Evolutionary conservation across 495 filamentous ascomycete genomes (phyloP).

Genomic region (Chlorociboria aeruginascens): DNA sequence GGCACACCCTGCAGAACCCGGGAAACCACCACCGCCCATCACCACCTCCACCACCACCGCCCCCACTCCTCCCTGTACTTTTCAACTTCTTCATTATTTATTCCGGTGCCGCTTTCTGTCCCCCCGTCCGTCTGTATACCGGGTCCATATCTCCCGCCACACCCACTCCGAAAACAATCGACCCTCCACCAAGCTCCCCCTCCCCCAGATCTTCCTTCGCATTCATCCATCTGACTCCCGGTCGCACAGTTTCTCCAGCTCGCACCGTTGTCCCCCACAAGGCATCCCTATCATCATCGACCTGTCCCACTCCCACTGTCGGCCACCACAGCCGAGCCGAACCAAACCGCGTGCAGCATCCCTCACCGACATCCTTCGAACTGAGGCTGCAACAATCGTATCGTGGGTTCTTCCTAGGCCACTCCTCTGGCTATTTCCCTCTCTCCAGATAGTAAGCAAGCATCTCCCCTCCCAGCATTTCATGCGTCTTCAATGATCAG

Average conservation of each 20-base stretch:
- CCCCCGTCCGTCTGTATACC: no score
- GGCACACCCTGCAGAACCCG: no score
- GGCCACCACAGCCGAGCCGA: constrained; percentile 14
- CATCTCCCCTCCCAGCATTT: background rate
- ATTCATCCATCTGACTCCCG: background rate
- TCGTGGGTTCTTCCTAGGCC: constrained; percentile 7
- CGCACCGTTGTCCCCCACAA: constrained; percentile 6
- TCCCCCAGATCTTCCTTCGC: background rate
- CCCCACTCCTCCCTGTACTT: no score
- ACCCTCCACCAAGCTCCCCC: background rate
- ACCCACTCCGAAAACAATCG: background rate
- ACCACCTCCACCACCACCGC: no score
- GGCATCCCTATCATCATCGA: constrained; percentile 10
- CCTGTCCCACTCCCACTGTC: constrained; percentile 15
- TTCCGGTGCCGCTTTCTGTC: no score
- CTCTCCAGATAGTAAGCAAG: background rate
- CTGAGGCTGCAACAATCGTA: constrained; percentile 14
- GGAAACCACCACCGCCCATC: no score
- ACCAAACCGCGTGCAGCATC: constrained; percentile 7
- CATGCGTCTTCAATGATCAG: constrained; percentile 1
- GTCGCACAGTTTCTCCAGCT: constrained; percentile 10
- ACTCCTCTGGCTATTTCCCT: background rate
- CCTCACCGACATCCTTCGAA: constrained; percentile 8
- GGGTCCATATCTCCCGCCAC: no score
- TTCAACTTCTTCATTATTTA: no score